Percentiles rank a stretch among this genome's conserved stretches.
phyloP scores from a whole-genome alignment of 768 basidiomycete species.

The Tulasnella sp. region DNA sequence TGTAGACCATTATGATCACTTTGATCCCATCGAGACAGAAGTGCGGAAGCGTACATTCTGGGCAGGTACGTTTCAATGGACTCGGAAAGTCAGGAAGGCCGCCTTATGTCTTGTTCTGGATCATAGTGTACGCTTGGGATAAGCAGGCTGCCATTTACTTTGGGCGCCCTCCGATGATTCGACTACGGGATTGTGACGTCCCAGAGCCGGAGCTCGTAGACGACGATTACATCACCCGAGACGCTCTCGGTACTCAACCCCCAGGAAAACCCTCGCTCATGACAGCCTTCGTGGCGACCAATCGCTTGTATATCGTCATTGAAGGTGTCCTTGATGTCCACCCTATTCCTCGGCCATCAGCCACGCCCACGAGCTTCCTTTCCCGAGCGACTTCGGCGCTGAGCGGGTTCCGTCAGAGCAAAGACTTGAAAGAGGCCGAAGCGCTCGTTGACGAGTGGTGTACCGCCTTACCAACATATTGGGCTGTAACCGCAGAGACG shows the following conservation, averaged over 20 bases:
- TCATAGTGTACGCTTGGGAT: constrained; percentile 81
- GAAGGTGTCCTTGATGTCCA: constrained; percentile 82
- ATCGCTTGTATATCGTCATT: constrained; percentile 73
- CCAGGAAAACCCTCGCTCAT: constrained; percentile 66
- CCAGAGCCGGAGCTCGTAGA: constrained; percentile 77
- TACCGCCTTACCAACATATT: constrained; percentile 60
- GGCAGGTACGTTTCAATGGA: constrained; percentile 38
- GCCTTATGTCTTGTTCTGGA: neutral
- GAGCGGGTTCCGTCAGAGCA: constrained; percentile 50
- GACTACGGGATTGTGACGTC: constrained; percentile 86
- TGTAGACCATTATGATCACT: constrained; percentile 72
- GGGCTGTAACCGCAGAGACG: constrained; percentile 74
- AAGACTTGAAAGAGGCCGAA: constrained; percentile 64
- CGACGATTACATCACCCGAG: constrained; percentile 80
- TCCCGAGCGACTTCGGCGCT: constrained; percentile 61
- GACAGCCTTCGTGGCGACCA: constrained; percentile 68
- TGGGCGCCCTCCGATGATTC: constrained; percentile 79
- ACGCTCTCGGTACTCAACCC: constrained; percentile 53
- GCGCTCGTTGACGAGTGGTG: constrained; percentile 72
- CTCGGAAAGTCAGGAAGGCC: neutral
- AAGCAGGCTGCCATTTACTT: constrained; percentile 87
- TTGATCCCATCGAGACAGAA: constrained; percentile 85
- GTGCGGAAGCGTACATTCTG: constrained; percentile 92
- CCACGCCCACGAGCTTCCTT: constrained; percentile 71
- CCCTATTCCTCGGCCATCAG: constrained; percentile 49